phyloP scores from a whole-genome alignment of 441 rosid genomes.

The Arabidopsis lyrata region DNA sequence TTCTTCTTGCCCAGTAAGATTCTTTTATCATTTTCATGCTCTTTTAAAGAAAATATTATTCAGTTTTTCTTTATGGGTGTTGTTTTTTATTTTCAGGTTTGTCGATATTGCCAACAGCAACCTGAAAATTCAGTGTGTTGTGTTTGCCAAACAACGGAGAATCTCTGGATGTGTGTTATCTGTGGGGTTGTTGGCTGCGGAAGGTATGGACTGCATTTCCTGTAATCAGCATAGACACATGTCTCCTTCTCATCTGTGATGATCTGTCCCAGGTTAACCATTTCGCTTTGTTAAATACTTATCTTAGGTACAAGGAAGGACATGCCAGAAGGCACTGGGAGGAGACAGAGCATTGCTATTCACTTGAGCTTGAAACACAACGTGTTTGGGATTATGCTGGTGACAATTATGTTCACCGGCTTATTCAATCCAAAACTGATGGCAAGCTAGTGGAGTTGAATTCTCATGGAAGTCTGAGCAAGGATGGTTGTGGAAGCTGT shows the following conservation, averaged over 20 bases:
- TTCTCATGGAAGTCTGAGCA: conserved; percentile 65
- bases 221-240: background rate
- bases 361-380: conserved; percentile 94
- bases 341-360: conserved; percentile 96
- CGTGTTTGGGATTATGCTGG: conserved; percentile 98
- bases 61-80: background rate
- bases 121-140: conserved; percentile 93
- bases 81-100: conserved; percentile 62
- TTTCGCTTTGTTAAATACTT: conserved; percentile 2
- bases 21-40: conserved; percentile 21
- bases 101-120: conserved; percentile 97
- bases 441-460: conserved; percentile 92
- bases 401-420: conserved; percentile 97
- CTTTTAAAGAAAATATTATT: no score
- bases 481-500: conserved; percentile 79
- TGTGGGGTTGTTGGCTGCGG: conserved; percentile 98
- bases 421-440: conserved; percentile 97
- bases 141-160: conserved; percentile 90
- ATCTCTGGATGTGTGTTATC: conserved; percentile 92
- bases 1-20: conserved; percentile 95
- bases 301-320: conserved; percentile 74
- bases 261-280: conserved; percentile 13
- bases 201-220: conserved; percentile 58
- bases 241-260: conserved; percentile 25
- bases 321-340: conserved; percentile 96